Base-by-base conservation (phyloP, 768 basidiomycete genomes). In the Antrodiella citrinella region DNA sequence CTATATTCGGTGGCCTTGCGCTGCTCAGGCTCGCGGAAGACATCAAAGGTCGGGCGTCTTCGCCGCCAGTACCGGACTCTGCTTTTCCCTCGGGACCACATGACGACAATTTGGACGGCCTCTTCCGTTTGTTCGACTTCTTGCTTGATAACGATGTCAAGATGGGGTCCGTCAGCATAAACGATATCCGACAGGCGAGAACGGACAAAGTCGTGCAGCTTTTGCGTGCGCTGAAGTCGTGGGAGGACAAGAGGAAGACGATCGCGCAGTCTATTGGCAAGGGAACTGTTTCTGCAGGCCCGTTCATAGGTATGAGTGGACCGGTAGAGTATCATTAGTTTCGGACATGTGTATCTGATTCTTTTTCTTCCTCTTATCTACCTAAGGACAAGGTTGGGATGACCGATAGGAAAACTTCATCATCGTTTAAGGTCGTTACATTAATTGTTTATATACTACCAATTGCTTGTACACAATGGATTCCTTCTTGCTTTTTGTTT, bases 101-200 rank as follows among this genome's bases (percentile, higher is more conserved):
- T 53, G 86, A 92, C 61, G 86, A 94, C 56, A 88, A 86, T 56
- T 70, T 95, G 12, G 89, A 91, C 22, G 91, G 92, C 13, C 71
- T 95, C 23, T 93, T 95, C 71, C 75, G 79, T 50, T 69, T 95
- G 49, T 95, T 96, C 67, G 94, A 97, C 67, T 93, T 91, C 67
- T 67, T 96, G 49, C 76, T 97, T 44, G 91, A 94, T 59, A 90
- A 91, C 53, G 92, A 92, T 45, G 82, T 94, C 51, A 86, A 86
- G 68, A 89, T 95, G 73, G 93, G 88, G 7, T 80, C 82, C 53
- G 85, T 97, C 25, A 92, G 88, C 58, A 94, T 96, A 68, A 95
- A 95, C 62, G 95, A 98, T 66, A 75, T 98, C 26, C 75, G 90
- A 46, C 78, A 81, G 53, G 90, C 88, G 24, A 89, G 86, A 62